Evolutionary conservation across 331 rosid species (phyloP), one percentile per base, ranked within the genome.

Genomic region (Malus hybrid): DNA sequence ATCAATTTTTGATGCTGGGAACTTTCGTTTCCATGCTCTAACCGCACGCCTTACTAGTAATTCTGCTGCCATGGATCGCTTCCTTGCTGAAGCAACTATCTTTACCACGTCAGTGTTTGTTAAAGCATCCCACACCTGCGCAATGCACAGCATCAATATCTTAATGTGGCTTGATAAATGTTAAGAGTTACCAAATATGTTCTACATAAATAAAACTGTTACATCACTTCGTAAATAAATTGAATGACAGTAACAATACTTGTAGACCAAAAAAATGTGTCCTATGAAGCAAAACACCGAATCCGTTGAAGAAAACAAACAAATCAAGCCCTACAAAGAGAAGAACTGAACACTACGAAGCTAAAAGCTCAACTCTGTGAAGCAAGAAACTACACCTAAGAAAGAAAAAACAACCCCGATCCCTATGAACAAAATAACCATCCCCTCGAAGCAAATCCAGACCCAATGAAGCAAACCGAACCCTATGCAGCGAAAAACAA

Each of bases 71-170:
- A n/a, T 39, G n/a, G 89, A 85, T 76, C 86, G 83, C 72, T 64
- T 88, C 83, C 77, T 87, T 65, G 91, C 87, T 18, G 97, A 86
- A 65, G 91, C 91, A 59, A 95, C 96, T 79, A 90, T 89, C 76
- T 76, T 81, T 69, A 95, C 72, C 18, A 88, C 99, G 76, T 92
- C 96, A 14, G 19, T 48, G 82, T 95, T 95, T 19, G 90, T 80
- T 5, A 95, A 75, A 48, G 85, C 99, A 84, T 95, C 99, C 99
- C 99, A 95, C 33, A 95, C 36, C 99, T 94, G 87, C 67, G 5
- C 20, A 81, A 60, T 22, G 24, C 6, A 55, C 56, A 16, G 2
- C 56, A 50, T 50, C 56, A 16, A 16, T 16, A 50, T 50, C 56
- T 16, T 16, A 48, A 15, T 50, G 56, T 6, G 6, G 56, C 56